Evolutionary conservation across 768 basidiomycete species (phyloP).

Genomic region (Tylopilus sp.): DNA sequence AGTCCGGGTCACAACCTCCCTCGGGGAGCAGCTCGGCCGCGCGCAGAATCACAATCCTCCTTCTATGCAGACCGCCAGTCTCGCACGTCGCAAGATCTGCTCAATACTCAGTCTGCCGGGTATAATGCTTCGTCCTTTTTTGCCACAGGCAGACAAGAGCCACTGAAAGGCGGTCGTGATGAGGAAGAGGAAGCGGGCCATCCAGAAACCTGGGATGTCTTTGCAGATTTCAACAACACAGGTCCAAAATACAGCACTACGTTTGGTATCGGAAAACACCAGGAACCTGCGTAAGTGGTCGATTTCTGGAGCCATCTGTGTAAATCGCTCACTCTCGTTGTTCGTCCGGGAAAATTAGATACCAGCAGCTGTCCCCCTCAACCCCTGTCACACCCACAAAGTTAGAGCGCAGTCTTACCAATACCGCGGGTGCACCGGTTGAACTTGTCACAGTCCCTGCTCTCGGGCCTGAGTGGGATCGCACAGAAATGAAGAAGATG

Average conservation of each 20-base stretch:
- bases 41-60: slow-evolving; percentile 71
- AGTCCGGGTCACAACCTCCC: slow-evolving; percentile 13
- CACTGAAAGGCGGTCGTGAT: slow-evolving; percentile 73
- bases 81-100: slow-evolving; percentile 45
- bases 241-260: slow-evolving; percentile 74
- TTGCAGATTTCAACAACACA: slow-evolving; percentile 85
- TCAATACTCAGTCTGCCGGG: slow-evolving; percentile 55
- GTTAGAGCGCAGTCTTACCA: slow-evolving; percentile 35
- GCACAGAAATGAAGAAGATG: slow-evolving; percentile 72
- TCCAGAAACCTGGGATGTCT: slow-evolving; percentile 69
- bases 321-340: slow-evolving; percentile 6
- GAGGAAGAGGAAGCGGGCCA: slow-evolving; percentile 53
- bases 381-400: slow-evolving; percentile 26
- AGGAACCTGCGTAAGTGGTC: slow-evolving; percentile 45
- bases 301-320: neutral
- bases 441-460: slow-evolving; percentile 93
- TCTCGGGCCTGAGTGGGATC: slow-evolving; percentile 87
- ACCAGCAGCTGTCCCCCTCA: slow-evolving; percentile 40
- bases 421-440: slow-evolving; percentile 45
- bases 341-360: slow-evolving; percentile 29
- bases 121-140: slow-evolving; percentile 73
- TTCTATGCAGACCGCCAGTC: slow-evolving; percentile 47
- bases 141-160: slow-evolving; percentile 67
- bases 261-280: slow-evolving; percentile 43
- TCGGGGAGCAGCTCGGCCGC: slow-evolving; percentile 38